phyloP scores from a whole-genome alignment of 345 rosid genomes.

The Citrus unshiu region DNA sequence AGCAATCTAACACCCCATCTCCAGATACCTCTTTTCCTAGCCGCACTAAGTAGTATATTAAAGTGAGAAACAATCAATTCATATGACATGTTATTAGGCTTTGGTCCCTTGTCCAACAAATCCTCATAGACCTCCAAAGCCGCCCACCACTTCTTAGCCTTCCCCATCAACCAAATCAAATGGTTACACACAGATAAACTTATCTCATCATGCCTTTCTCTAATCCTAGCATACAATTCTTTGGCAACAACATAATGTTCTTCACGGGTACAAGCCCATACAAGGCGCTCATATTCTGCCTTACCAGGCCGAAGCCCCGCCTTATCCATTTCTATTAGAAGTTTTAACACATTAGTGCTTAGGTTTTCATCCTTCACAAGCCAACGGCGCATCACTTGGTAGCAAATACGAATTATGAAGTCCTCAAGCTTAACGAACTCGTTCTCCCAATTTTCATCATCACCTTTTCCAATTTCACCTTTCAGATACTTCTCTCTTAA shows the following conservation, averaged over 20 bases:
- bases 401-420: constrained; percentile 65
- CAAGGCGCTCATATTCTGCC: constrained; percentile 73
- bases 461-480: constrained; percentile 48
- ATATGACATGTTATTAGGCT: constrained; percentile 68
- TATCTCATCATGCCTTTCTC: constrained; percentile 55
- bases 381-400: constrained; percentile 87
- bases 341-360: constrained; percentile 55
- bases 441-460: constrained; percentile 48
- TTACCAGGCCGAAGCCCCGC: constrained; percentile 47
- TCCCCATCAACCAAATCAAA: constrained; percentile 92
- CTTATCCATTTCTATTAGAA: constrained; percentile 63
- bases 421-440: constrained; percentile 67
- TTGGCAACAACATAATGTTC: constrained; percentile 66
- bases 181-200: constrained; percentile 94
- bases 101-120: constrained; percentile 79
- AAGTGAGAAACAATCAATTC: constrained; percentile 79
- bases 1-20: constrained; percentile 79
- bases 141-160: constrained; percentile 97
- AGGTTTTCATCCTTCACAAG: constrained; percentile 51
- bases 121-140: constrained; percentile 94
- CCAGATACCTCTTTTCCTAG: constrained; percentile 83
- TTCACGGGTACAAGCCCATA: constrained; percentile 91
- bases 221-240: constrained; percentile 67
- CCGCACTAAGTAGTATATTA: constrained; percentile 64
- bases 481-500: constrained; percentile 52